Evolutionary conservation across 345 rosid genomes (phyloP).

Genomic region (Corymbia maculata): DNA sequence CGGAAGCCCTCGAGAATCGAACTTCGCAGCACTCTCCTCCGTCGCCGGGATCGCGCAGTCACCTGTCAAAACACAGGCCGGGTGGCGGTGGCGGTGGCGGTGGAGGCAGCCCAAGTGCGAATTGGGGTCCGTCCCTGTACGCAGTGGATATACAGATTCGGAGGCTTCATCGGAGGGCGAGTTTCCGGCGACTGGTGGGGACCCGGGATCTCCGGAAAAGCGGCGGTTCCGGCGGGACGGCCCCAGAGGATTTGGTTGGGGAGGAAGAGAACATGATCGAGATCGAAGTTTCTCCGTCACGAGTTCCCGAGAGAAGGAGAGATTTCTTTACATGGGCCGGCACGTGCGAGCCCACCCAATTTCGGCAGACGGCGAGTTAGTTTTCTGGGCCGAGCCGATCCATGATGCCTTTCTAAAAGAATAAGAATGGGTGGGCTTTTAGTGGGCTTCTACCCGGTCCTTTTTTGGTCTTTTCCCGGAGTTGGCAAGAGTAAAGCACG

Average conservation of each 20-base stretch:
- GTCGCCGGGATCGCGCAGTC: not conserved
- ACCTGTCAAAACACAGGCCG: no score
- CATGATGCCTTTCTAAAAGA: not conserved
- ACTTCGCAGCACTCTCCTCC: not conserved
- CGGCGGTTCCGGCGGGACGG: conserved; percentile 39
- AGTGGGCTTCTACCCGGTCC: not conserved
- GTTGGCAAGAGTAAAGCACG: not conserved
- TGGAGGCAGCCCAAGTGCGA: not conserved
- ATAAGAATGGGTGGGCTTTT: not conserved
- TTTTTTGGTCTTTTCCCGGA: not conserved
- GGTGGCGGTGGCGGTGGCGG: not conserved
- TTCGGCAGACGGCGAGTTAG: not conserved
- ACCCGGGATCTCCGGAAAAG: conserved; percentile 28
- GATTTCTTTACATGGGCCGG: not conserved
- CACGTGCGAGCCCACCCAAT: not conserved
- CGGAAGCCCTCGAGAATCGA: not conserved
- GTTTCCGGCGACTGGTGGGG: conserved; percentile 11
- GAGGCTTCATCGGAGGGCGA: conserved; percentile 34
- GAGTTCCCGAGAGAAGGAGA: not conserved
- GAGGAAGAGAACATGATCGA: conserved; percentile 74
- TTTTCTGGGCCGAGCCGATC: not conserved
- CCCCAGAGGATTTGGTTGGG: conserved; percentile 25
- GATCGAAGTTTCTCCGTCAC: conserved; percentile 39
- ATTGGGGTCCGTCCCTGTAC: not conserved
- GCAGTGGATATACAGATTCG: conserved; percentile 30